Conservation (phyloP, 2,329 filamentous ascomycete species). For the Cladophialophora exuberans region DNA sequence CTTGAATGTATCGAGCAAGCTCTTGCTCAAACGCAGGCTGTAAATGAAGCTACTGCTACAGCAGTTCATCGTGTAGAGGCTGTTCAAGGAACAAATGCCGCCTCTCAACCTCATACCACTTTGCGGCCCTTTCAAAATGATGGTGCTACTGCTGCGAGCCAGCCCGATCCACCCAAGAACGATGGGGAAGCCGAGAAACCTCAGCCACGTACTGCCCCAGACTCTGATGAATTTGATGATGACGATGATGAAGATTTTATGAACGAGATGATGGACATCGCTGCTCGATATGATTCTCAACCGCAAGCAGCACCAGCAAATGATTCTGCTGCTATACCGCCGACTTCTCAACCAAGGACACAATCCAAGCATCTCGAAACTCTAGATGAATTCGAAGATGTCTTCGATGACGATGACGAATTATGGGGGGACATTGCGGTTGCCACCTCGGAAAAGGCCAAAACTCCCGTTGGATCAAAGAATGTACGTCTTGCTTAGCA, state of each 20-base stretch:
- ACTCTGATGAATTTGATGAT: conserved; percentile 36
- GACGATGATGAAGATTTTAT: conserved; percentile 38
- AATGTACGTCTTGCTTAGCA: conserved; percentile 39
- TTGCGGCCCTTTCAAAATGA: background rate
- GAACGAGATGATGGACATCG: conserved; percentile 35
- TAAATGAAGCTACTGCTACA: background rate
- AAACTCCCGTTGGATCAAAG: conserved; percentile 62
- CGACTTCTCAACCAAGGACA: background rate
- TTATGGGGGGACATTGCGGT: conserved; percentile 71
- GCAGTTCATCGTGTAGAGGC: background rate
- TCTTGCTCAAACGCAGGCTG: conserved; percentile 19
- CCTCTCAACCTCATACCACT: background rate
- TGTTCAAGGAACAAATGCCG: background rate
- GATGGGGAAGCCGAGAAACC: background rate
- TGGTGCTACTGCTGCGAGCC: background rate
- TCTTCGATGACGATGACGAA: conserved; percentile 72
- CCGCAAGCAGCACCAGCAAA: background rate
- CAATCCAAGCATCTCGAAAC: conserved; percentile 21
- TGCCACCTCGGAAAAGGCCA: conserved; percentile 60
- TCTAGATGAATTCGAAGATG: conserved; percentile 50
- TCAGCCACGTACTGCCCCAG: background rate
- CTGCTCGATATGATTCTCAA: conserved; percentile 31
- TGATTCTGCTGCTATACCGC: background rate
- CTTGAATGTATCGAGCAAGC: conserved; percentile 43
- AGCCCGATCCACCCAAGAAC: background rate